Percentiles rank a stretch among this genome's conserved stretches.
Conservation (phyloP, 345 rosid genomes). For the Salix arbutifolia region DNA sequence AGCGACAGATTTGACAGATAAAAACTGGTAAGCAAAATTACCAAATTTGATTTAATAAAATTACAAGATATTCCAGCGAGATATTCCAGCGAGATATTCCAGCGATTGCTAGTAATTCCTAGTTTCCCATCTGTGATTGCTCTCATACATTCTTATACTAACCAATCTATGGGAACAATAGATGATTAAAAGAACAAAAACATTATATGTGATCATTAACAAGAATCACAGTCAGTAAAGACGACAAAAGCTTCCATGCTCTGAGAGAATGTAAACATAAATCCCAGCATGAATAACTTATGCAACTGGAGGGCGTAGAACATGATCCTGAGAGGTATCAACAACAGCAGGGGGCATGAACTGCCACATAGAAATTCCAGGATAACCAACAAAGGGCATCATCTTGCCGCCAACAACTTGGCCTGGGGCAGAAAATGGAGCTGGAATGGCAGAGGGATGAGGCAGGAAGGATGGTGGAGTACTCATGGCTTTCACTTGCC, state of each 20-base stretch:
- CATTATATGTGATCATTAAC: background rate
- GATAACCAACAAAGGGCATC: constrained; percentile 24
- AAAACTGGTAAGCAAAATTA: background rate
- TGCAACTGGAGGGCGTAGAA: constrained; percentile 22
- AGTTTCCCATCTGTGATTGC: background rate
- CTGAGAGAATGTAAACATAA: background rate
- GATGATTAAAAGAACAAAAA: background rate
- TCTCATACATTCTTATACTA: background rate
- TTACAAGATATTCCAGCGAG: background rate
- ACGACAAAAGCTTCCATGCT: background rate
- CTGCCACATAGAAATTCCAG: constrained; percentile 28
- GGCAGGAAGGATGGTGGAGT: constrained; percentile 6
- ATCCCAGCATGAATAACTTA: constrained; percentile 4
- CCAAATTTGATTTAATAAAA: background rate
- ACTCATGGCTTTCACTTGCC: constrained; percentile 11
- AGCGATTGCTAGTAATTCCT: background rate
- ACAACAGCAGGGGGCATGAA: constrained; percentile 26
- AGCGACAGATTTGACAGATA: background rate
- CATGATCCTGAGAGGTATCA: constrained; percentile 23
- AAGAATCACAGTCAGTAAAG: background rate
- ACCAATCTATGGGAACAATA: background rate
- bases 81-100: background rate
- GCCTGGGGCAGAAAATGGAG: constrained; percentile 17
- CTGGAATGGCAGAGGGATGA: constrained; percentile 7
- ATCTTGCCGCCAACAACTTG: constrained; percentile 22